Evolutionary conservation across 2,329 filamentous ascomycete species (phyloP).

Genomic region (Elsinoe perseae): DNA sequence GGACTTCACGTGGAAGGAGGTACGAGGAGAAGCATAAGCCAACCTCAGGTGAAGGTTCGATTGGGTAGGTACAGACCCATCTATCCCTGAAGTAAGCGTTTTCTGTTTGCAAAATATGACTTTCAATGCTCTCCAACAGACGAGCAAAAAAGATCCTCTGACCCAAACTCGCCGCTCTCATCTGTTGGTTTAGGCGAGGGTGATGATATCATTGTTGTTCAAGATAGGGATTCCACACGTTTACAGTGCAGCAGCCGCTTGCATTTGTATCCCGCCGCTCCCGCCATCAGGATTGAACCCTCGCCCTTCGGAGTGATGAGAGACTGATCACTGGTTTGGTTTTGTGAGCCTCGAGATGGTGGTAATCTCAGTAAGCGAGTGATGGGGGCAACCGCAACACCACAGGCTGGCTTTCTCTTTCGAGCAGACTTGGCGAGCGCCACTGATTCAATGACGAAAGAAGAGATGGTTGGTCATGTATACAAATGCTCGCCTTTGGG

Average conservation of each 20-base stretch:
- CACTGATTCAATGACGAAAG: too few species aligned
- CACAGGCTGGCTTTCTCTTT: background rate
- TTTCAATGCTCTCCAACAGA: too few species aligned
- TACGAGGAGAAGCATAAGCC: background rate
- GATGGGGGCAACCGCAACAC: background rate
- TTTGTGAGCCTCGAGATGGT: background rate
- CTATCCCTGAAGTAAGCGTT: too few species aligned
- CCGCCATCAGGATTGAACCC: background rate
- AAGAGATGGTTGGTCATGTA: too few species aligned
- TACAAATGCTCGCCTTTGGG: too few species aligned
- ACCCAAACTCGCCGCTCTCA: background rate
- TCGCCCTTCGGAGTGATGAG: background rate
- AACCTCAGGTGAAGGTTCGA: background rate
- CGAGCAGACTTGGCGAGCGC: too few species aligned
- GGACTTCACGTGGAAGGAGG: slow-evolving; percentile 11
- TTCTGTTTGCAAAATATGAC: too few species aligned
- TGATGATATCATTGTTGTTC: too few species aligned
- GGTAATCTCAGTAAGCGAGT: background rate
- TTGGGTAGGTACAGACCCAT: too few species aligned
- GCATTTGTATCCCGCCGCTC: background rate
- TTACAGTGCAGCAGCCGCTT: background rate
- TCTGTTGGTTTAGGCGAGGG: background rate
- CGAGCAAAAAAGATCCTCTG: background rate
- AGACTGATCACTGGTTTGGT: background rate
- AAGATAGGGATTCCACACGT: too few species aligned